phyloP scores from a whole-genome alignment of 1,284 basidiomycete species.

The Cutaneotrichosporon spelunceum region DNA sequence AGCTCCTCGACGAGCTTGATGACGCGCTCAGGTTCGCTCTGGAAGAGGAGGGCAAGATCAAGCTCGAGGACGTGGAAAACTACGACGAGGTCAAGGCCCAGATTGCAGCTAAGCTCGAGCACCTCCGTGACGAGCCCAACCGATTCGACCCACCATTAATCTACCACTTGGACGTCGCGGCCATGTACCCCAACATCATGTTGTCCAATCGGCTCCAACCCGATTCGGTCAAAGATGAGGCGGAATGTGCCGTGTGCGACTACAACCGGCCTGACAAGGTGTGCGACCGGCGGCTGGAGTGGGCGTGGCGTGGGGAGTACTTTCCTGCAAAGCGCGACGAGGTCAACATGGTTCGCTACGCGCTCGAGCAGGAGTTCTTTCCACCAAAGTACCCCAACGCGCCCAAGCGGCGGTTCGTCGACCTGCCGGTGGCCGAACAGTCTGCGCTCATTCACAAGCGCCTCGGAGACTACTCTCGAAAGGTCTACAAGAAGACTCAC shows the following conservation, averaged over 20 bases:
- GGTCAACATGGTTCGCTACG: conserved; percentile 98
- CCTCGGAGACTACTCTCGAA: conserved; percentile 94
- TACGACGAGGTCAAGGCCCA: conserved; percentile 86
- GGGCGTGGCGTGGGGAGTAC: conserved; percentile 99
- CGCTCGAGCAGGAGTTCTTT: conserved; percentile 90
- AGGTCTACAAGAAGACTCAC: conserved; percentile 99
- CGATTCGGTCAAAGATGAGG: conserved; percentile 95
- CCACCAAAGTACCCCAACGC: conserved; percentile 73
- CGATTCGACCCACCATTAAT: conserved; percentile 91
- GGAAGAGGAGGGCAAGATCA: conserved; percentile 77
- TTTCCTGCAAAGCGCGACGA: conserved; percentile 98
- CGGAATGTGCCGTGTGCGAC: conserved; percentile 96
- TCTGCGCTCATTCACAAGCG: conserved; percentile 92
- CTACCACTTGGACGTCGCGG: conserved; percentile 98
- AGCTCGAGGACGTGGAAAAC: conserved; percentile 83
- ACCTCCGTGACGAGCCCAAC: conserved; percentile 85
- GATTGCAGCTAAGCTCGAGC: conserved; percentile 75
- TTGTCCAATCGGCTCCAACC: conserved; percentile 98
- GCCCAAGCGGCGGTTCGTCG: conserved; percentile 75
- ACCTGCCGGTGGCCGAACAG: conserved; percentile 82
- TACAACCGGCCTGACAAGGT: conserved; percentile 94
- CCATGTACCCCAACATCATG: conserved; percentile 99
- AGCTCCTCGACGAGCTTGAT: conserved; percentile 94
- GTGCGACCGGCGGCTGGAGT: conserved; percentile 90
- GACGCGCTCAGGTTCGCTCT: conserved; percentile 87